phyloP scores from a whole-genome alignment of 306 rosid genomes.

The Cucurbita pepo region DNA sequence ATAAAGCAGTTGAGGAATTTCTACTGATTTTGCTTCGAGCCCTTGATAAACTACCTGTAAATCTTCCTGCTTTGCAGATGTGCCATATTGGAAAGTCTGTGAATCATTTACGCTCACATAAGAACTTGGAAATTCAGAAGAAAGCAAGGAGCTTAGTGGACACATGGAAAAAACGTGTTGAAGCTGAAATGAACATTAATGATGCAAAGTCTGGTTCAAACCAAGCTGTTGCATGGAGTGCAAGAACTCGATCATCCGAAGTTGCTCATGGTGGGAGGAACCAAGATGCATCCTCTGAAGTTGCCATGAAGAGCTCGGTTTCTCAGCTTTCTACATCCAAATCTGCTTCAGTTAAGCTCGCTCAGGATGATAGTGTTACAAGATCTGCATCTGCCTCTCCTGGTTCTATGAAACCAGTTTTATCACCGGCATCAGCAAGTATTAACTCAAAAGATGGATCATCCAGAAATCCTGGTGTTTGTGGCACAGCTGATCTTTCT shows the following conservation, averaged over 20 bases:
- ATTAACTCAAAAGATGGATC: constrained; percentile 43
- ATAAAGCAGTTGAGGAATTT: constrained; percentile 73
- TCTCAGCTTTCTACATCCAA: constrained; percentile 34
- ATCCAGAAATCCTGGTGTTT: constrained; percentile 23
- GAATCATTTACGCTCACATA: constrained; percentile 60
- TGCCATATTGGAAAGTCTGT: constrained; percentile 90
- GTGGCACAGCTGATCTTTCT: constrained; percentile 40
- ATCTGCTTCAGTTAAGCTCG: constrained; percentile 36
- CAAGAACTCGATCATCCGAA: constrained; percentile 35
- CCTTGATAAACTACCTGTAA: constrained; percentile 79
- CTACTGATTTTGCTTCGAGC: constrained; percentile 73
- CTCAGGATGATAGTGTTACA: constrained; percentile 31
- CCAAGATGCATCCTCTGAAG: constrained; percentile 43
- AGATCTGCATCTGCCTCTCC: constrained; percentile 49
- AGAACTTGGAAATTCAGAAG: constrained; percentile 76
- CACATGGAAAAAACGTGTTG: constrained; percentile 88
- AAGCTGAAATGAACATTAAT: constrained; percentile 69
- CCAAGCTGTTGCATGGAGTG: constrained; percentile 48
- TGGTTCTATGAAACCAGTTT: constrained; percentile 31
- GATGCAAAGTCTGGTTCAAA: constrained; percentile 47
- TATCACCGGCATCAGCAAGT: constrained; percentile 20
- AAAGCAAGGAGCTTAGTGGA: constrained; percentile 77
- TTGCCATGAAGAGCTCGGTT: constrained; percentile 35
- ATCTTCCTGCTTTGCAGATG: constrained; percentile 63
- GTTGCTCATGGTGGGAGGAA: constrained; percentile 50